Evolutionary conservation across 164 flowering plant species (phyloP).

Genomic region (Stephania yunnanensis): DNA sequence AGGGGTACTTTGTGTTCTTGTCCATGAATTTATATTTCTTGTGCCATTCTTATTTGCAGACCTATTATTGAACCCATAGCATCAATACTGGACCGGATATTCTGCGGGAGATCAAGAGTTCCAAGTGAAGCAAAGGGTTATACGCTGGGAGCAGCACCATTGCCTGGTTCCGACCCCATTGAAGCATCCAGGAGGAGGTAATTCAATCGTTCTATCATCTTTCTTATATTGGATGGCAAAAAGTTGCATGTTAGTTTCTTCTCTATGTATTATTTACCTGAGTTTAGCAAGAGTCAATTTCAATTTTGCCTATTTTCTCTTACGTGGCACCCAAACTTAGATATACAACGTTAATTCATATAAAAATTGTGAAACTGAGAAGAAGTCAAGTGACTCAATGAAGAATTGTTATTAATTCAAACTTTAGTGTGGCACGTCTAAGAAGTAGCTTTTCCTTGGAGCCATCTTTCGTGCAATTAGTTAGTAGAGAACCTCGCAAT

Average conservation of each 20-base stretch:
- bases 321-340: background rate
- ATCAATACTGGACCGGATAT: constrained; percentile 57
- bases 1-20: background rate
- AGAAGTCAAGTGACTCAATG: background rate
- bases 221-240: background rate
- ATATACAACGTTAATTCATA: background rate
- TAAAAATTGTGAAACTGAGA: background rate
- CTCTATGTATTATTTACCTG: background rate
- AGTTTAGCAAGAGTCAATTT: background rate
- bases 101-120: constrained; percentile 65
- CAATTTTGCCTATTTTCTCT: background rate
- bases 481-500: no score
- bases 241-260: background rate
- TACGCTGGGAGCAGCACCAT: constrained; percentile 48
- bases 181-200: constrained; percentile 98
- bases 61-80: constrained; percentile 87
- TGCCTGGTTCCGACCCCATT: constrained; percentile 87
- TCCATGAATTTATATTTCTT: constrained; percentile 5
- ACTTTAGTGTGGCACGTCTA: background rate
- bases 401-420: background rate
- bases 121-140: constrained; percentile 48
- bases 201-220: constrained; percentile 5
- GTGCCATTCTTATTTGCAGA: constrained; percentile 38
- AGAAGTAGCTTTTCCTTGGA: background rate
- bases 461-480: background rate